phyloP scores from a whole-genome alignment of 1,139 yeast genomes.

The Zhuliangozyma parablackwelliae region DNA sequence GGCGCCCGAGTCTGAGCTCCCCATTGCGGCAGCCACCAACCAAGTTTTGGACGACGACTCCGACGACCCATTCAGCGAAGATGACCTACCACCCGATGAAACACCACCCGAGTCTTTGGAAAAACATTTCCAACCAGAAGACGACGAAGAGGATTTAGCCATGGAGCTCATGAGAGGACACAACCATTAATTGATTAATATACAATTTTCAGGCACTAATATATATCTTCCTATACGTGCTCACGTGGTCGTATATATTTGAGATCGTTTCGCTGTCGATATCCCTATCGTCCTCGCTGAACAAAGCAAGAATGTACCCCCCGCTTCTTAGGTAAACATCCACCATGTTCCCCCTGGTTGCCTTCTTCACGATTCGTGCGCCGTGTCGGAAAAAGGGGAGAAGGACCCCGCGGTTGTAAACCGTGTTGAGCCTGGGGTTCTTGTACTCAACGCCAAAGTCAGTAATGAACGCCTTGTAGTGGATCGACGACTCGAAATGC shows the following conservation, averaged over 20 bases:
- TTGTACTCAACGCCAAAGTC: slow-evolving; percentile 51
- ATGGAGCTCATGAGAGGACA: slow-evolving; percentile 36
- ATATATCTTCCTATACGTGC: slow-evolving; percentile 38
- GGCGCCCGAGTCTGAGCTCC: no score
- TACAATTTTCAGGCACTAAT: slow-evolving; percentile 15
- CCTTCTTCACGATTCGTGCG: slow-evolving; percentile 30
- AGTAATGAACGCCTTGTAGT: slow-evolving; percentile 46
- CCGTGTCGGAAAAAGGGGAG: slow-evolving; percentile 48
- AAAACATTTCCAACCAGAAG: slow-evolving; percentile 12
- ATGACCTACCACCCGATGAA: slow-evolving; percentile 9
- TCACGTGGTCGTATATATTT: slow-evolving; percentile 37
- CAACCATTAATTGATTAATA: neutral
- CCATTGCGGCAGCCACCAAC: no score
- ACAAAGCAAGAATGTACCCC: slow-evolving; percentile 55
- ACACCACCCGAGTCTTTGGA: slow-evolving; percentile 1
- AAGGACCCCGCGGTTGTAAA: slow-evolving; percentile 44
- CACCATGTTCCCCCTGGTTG: slow-evolving; percentile 10
- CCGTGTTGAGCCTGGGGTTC: slow-evolving; percentile 20
- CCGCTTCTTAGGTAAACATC: slow-evolving; percentile 51
- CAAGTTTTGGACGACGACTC: slow-evolving; percentile 10
- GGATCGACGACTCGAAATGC: slow-evolving; percentile 42
- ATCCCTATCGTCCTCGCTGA: slow-evolving; percentile 28
- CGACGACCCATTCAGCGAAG: slow-evolving; percentile 20
- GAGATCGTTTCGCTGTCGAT: slow-evolving; percentile 44
- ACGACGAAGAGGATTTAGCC: slow-evolving; percentile 26